Evolutionary conservation across 352 stramenopile genomes (phyloP).

Genomic region (Phytophthora hibernalis): DNA sequence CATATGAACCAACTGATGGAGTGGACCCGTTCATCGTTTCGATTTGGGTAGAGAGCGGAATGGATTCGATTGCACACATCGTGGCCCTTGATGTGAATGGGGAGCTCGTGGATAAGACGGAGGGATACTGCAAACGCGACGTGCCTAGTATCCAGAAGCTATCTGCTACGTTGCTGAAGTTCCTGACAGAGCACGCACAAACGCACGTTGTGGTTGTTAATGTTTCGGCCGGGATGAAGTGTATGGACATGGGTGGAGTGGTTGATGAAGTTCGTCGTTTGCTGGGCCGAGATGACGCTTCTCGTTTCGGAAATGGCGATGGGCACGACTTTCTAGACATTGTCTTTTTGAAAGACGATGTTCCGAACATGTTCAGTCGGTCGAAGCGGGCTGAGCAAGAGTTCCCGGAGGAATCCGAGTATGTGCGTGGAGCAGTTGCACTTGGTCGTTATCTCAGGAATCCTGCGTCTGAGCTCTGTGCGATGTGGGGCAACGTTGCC

Average conservation of each 20-base stretch:
- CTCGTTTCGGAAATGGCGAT: slow-evolving; percentile 77
- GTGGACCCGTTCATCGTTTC: slow-evolving; percentile 86
- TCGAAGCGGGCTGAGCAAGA: slow-evolving; percentile 87
- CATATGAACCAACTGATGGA: slow-evolving; percentile 81
- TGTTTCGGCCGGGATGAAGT: slow-evolving; percentile 89
- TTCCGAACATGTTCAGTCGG: slow-evolving; percentile 88
- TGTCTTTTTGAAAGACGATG: slow-evolving; percentile 90
- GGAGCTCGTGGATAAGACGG: slow-evolving; percentile 87
- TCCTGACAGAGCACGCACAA: slow-evolving; percentile 81
- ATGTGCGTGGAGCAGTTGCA: slow-evolving; percentile 78
- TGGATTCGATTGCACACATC: slow-evolving; percentile 85
- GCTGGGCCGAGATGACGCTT: slow-evolving; percentile 71
- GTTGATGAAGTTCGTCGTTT: slow-evolving; percentile 85
- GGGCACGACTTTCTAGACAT: slow-evolving; percentile 89
- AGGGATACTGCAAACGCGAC: slow-evolving; percentile 83
- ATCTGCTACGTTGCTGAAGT: slow-evolving; percentile 81
- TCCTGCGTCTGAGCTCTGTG: slow-evolving; percentile 83
- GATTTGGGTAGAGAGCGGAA: slow-evolving; percentile 86
- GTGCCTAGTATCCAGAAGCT: slow-evolving; percentile 77
- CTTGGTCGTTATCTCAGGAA: slow-evolving; percentile 87
- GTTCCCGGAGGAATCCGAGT: slow-evolving; percentile 86
- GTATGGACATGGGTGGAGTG: slow-evolving; percentile 90
- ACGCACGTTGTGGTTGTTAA: slow-evolving; percentile 91
- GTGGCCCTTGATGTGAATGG: slow-evolving; percentile 88
- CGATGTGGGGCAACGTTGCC: slow-evolving; percentile 87